Evolutionary conservation across 2,329 filamentous ascomycete genomes (phyloP).

Genomic region (Fusarium clavum): DNA sequence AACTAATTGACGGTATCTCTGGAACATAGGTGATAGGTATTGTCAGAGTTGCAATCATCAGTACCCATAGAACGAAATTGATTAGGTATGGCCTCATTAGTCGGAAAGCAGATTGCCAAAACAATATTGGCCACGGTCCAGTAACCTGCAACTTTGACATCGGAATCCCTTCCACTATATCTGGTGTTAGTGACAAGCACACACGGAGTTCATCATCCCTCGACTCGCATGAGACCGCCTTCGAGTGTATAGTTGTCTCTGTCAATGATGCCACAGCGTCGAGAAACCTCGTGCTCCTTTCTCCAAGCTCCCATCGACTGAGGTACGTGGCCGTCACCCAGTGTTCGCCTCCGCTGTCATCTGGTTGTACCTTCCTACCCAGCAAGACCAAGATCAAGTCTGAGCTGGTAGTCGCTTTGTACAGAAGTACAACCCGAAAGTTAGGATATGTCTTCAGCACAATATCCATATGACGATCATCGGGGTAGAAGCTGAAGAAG

Average conservation of each 20-base stretch:
- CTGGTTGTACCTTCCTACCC: not conserved
- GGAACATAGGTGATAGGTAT: not conserved
- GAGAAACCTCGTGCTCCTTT: not conserved
- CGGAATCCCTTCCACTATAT: not conserved
- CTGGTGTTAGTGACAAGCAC: not conserved
- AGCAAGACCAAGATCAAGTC: not conserved
- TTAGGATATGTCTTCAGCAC: not conserved
- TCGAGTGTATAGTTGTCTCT: not conserved
- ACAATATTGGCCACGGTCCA: not conserved
- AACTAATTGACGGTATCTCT: not conserved
- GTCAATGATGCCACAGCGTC: not conserved
- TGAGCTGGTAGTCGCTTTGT: not conserved
- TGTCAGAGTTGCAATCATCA: not conserved
- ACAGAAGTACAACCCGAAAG: not conserved
- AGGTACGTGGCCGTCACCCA: not conserved
- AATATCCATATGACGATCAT: not conserved
- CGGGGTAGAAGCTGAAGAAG: not conserved
- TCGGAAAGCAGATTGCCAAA: not conserved
- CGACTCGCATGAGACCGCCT: not conserved
- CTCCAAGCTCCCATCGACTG: not conserved
- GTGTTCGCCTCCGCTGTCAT: not conserved
- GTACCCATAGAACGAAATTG: fast-evolving
- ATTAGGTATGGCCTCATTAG: not conserved
- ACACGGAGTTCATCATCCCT: not conserved
- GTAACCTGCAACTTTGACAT: not conserved